Evolutionary conservation across 2,329 filamentous ascomycete species (phyloP).

Genomic region (Didymella glomerata): DNA sequence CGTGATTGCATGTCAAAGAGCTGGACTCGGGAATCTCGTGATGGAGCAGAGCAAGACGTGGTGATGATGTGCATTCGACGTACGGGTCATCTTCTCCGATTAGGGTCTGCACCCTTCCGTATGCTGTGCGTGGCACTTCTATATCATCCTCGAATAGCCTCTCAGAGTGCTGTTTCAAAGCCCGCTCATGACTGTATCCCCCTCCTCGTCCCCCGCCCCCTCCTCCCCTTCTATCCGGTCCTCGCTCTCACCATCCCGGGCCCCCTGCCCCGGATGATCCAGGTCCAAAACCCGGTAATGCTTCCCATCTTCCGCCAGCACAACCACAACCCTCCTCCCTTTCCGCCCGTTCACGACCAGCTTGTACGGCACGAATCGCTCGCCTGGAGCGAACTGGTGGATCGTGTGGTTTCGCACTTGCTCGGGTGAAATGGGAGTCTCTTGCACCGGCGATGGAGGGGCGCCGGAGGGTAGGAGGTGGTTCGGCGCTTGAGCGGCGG

Average conservation of each 20-base stretch:
- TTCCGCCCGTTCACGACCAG: conserved; percentile 65
- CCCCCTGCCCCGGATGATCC: conserved; percentile 51
- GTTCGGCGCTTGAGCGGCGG: not conserved
- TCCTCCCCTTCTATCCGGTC: conserved; percentile 13
- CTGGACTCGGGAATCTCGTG: too few species aligned
- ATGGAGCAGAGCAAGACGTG: too few species aligned
- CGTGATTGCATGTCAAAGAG: too few species aligned
- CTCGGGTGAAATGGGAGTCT: conserved; percentile 18
- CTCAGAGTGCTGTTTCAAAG: too few species aligned
- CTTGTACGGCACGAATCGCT: conserved; percentile 58
- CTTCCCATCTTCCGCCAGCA: conserved; percentile 62
- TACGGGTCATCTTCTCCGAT: too few species aligned
- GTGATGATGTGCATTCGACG: too few species aligned
- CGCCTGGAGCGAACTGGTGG: conserved; percentile 56
- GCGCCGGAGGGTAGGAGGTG: conserved; percentile 21
- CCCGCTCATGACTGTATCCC: conserved; percentile 23
- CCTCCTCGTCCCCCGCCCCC: conserved; percentile 24
- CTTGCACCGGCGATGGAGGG: conserved; percentile 1
- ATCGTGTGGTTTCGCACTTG: conserved; percentile 42
- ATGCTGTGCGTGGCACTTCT: too few species aligned
- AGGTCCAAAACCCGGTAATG: conserved; percentile 66
- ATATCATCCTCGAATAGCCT: too few species aligned
- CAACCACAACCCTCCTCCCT: conserved; percentile 61
- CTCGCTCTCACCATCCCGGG: conserved; percentile 16
- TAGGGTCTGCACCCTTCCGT: too few species aligned